Evolutionary conservation across 805 yeast genomes (phyloP).

Genomic region (Cyberlindnera lachancei): DNA sequence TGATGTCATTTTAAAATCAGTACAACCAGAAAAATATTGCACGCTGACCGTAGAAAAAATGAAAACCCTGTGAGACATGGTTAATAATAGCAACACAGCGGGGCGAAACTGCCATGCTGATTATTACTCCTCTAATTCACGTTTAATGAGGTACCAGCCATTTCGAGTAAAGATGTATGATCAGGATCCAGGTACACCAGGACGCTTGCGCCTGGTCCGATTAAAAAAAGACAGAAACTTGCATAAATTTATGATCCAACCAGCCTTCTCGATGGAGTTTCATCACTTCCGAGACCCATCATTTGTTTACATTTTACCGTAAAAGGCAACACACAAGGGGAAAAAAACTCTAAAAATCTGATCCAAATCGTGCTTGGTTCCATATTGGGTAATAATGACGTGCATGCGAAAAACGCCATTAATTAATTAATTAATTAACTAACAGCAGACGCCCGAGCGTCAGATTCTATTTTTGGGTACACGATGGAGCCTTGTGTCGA

Average conservation of each 20-base stretch:
- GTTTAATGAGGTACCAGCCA: slow-evolving; percentile 1
- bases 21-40: too few species aligned
- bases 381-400: slow-evolving; percentile 4
- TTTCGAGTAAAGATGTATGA: not conserved
- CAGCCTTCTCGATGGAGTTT: slow-evolving; percentile 8
- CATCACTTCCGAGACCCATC: not conserved
- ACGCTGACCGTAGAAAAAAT: too few species aligned
- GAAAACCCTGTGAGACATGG: too few species aligned
- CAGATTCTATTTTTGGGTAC: slow-evolving; percentile 3
- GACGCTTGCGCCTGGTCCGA: not conserved
- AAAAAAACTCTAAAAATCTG: slow-evolving; percentile 3
- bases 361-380: slow-evolving; percentile 4
- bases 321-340: too few species aligned
- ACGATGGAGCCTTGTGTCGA: not conserved
- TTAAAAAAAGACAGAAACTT: too few species aligned
- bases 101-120: too few species aligned
- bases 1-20: too few species aligned
- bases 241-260: slow-evolving; percentile 6
- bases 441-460: not conserved
- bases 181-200: not conserved
- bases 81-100: too few species aligned
- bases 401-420: slow-evolving; percentile 1
- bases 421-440: not conserved
- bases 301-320: slow-evolving; percentile 8
- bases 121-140: too few species aligned